Conservation (phyloP, 2,329 filamentous ascomycete species). For the Neoarthrinium moseri region DNA sequence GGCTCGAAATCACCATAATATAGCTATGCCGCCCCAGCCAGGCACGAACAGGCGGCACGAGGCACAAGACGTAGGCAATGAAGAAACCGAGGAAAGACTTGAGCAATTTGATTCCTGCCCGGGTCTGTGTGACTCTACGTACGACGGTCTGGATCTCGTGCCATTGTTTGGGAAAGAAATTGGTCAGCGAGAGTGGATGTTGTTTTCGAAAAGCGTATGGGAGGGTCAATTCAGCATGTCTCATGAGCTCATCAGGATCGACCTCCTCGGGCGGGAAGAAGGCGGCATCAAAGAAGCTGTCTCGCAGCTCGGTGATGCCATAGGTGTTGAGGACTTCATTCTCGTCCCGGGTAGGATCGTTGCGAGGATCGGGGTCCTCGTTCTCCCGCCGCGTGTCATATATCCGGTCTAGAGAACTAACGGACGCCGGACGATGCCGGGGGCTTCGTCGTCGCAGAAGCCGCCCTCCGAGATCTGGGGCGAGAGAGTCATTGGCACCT, state of each 20-base stretch:
- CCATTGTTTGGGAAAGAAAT: conserved; percentile 47
- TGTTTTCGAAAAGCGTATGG: conserved; percentile 44
- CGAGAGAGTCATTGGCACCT: neutral
- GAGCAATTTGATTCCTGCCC: conserved; percentile 48
- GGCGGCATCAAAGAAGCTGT: conserved; percentile 47
- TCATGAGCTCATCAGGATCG: conserved; percentile 36
- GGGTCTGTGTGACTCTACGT: conserved; percentile 42
- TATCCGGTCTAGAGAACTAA: conserved; percentile 25
- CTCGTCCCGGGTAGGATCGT: conserved; percentile 18
- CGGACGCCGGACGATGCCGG: conserved; percentile 17
- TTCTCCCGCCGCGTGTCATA: conserved; percentile 24
- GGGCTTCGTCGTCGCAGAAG: conserved; percentile 20
- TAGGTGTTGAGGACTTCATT: conserved; percentile 35
- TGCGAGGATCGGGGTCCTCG: conserved; percentile 11
- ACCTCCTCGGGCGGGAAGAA: conserved; percentile 42
- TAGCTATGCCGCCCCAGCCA: conserved; percentile 55
- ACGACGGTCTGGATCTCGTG: conserved; percentile 41
- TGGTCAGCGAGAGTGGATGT: conserved; percentile 43
- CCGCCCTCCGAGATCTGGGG: too few species aligned
- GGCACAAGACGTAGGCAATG: conserved; percentile 53
- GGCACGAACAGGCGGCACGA: conserved; percentile 44
- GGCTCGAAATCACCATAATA: conserved; percentile 54
- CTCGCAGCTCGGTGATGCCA: conserved; percentile 41
- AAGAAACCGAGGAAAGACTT: conserved; percentile 59
- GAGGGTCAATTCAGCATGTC: conserved; percentile 41